phyloP scores from a whole-genome alignment of 768 basidiomycete species.

The Mrakia gelida region DNA sequence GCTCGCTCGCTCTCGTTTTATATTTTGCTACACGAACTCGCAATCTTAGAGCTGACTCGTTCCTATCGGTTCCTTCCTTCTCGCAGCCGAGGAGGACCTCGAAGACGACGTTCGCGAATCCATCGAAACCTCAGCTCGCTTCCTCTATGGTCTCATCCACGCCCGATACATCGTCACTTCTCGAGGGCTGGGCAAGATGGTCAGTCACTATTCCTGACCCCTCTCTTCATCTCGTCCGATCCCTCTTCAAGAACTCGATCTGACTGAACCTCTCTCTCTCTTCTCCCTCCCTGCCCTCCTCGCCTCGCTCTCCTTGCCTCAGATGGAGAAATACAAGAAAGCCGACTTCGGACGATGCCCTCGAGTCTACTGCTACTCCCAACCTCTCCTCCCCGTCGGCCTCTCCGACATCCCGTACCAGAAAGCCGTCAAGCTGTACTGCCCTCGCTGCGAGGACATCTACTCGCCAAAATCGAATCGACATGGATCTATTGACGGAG shows the following conservation, averaged over 20 bases:
- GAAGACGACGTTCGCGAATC: constrained; percentile 89
- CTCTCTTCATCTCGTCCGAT: neutral
- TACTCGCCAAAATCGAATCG: constrained; percentile 96
- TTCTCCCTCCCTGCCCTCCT: neutral
- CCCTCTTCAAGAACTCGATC: too few relatives aligned
- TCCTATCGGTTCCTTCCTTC: neutral
- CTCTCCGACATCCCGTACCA: constrained; percentile 96
- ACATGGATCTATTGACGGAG: constrained; percentile 96
- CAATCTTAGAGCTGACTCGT: neutral
- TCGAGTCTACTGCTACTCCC: constrained; percentile 88
- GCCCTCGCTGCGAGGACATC: constrained; percentile 96
- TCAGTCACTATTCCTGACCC: constrained; percentile 47
- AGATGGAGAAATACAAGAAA: constrained; percentile 92
- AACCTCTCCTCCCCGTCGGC: constrained; percentile 93
- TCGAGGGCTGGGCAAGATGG: constrained; percentile 92
- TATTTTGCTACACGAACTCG: neutral
- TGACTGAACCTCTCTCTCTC: too few relatives aligned
- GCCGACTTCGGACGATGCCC: constrained; percentile 98
- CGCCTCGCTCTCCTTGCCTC: neutral
- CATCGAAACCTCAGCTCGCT: constrained; percentile 85
- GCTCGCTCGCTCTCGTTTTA: neutral
- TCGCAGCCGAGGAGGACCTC: constrained; percentile 75
- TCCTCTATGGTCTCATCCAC: constrained; percentile 93
- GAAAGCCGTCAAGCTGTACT: constrained; percentile 98
- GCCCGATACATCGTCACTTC: constrained; percentile 96